Evolutionary conservation across 2,329 filamentous ascomycete genomes (phyloP).

Genomic region (Neonectria sp.): DNA sequence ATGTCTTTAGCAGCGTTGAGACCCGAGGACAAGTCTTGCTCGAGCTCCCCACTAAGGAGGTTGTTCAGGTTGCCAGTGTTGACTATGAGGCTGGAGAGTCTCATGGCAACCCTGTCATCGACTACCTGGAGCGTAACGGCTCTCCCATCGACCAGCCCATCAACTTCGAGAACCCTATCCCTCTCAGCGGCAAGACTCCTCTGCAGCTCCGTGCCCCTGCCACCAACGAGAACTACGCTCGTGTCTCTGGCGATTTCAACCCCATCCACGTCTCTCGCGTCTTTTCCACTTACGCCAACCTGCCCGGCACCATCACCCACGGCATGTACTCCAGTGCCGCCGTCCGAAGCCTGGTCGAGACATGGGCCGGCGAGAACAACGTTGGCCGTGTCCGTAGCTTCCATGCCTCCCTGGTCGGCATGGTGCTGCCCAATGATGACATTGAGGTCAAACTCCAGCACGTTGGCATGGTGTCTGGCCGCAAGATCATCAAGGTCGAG

Average conservation of each 20-base stretch:
- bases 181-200: constrained; percentile 91
- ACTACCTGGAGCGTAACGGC: constrained; percentile 94
- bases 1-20: constrained; percentile 90
- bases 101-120: constrained; percentile 95
- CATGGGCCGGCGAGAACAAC: constrained; percentile 99
- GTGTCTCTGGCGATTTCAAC: constrained; percentile 98
- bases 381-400: constrained; percentile 97
- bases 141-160: constrained; percentile 95
- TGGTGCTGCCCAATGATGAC: constrained; percentile 97
- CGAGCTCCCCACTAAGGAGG: constrained; percentile 95
- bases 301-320: constrained; percentile 97
- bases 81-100: constrained; percentile 94
- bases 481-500: constrained; percentile 99
- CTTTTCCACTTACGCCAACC: constrained; percentile 94
- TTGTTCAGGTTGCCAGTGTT: constrained; percentile 97
- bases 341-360: constrained; percentile 96
- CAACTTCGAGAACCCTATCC: constrained; percentile 97
- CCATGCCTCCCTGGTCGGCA: constrained; percentile 96
- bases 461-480: constrained; percentile 96
- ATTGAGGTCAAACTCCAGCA: constrained; percentile 97
- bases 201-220: constrained; percentile 91
- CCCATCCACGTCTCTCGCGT: constrained; percentile 98
- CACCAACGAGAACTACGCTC: constrained; percentile 97
- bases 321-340: constrained; percentile 99
- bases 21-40: constrained; percentile 93